These are phyloP conservation scores for Trametes punicea DNA, from an alignment of 768 basidiomycete species.

Conservation along the genomic window DNA sequence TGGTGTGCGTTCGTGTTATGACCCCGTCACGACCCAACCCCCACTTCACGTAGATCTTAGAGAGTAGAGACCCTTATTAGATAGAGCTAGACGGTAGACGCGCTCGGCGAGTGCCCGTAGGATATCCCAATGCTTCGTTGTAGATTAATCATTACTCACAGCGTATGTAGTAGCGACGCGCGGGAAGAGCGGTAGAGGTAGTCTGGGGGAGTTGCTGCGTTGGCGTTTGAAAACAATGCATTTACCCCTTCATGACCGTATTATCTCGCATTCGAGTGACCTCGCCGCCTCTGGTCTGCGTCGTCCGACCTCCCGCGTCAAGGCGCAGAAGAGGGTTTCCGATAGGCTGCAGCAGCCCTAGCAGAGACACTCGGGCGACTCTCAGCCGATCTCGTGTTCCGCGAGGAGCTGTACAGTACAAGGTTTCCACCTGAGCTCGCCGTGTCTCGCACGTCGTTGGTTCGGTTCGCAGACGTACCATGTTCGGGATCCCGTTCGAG, in stretches of 20 bases:
- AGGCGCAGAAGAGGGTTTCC: too few species aligned
- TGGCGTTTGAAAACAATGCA: background rate
- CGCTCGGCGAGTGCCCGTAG: slow-evolving; percentile 11
- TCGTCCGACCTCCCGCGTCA: too few species aligned
- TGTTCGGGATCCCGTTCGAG: slow-evolving; percentile 94
- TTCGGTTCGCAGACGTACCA: slow-evolving; percentile 51
- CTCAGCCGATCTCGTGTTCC: slow-evolving; percentile 82
- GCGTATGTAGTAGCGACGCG: background rate
- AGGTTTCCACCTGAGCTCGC: background rate
- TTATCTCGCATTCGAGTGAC: background rate
- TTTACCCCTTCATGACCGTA: background rate
- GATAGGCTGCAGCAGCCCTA: too few species aligned
- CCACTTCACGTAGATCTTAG: slow-evolving; percentile 12
- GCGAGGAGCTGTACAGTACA: slow-evolving; percentile 64
- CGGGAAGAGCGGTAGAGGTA: background rate
- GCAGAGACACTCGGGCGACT: background rate
- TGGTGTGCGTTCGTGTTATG: slow-evolving; percentile 1
- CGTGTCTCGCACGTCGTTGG: background rate
- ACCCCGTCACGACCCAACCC: slow-evolving; percentile 1
- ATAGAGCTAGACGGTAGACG: slow-evolving; percentile 12
- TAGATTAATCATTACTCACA: slow-evolving; percentile 14
- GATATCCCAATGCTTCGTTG: slow-evolving; percentile 9
- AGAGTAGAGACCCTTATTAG: slow-evolving; percentile 11
- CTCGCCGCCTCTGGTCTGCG: background rate
- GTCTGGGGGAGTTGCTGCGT: slow-evolving; percentile 3